phyloP scores from a whole-genome alignment of 2,329 filamentous ascomycete genomes.

The Clarireedia sp. region DNA sequence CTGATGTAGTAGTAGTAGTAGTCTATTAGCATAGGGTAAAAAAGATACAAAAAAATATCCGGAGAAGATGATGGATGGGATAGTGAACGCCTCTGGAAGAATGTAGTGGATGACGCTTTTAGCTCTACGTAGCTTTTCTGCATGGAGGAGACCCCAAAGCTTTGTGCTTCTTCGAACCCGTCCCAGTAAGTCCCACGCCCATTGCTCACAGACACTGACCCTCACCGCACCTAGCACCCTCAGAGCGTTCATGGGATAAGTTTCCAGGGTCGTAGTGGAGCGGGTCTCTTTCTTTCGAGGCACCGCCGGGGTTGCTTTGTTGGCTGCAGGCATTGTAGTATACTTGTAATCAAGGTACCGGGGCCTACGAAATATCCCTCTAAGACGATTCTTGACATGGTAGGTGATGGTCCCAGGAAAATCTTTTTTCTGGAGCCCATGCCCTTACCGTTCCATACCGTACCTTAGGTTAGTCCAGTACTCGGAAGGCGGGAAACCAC shows the following conservation, averaged over 20 bases:
- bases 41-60: neutral
- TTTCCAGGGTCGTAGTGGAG: slow-evolving; percentile 17
- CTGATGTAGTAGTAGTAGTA: slow-evolving; percentile 8
- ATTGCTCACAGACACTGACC: slow-evolving; percentile 23
- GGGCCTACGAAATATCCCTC: slow-evolving; percentile 6
- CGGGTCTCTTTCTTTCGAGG: slow-evolving; percentile 16
- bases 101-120: slow-evolving; percentile 23
- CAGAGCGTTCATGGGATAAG: slow-evolving; percentile 15
- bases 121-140: slow-evolving; percentile 18
- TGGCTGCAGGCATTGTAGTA: slow-evolving; percentile 14
- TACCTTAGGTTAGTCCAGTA: slow-evolving; percentile 8
- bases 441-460: slow-evolving; percentile 2
- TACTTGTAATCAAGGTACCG: slow-evolving; percentile 10
- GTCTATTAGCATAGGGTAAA: neutral
- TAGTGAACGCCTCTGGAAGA: slow-evolving; percentile 11
- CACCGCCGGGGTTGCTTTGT: slow-evolving; percentile 18
- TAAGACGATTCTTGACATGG: neutral
- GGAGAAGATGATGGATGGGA: slow-evolving; percentile 11
- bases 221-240: slow-evolving; percentile 16
- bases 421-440: slow-evolving; percentile 4
- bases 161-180: slow-evolving; percentile 13
- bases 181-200: slow-evolving; percentile 21
- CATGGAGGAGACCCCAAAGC: slow-evolving; percentile 9
- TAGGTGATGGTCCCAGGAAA: slow-evolving; percentile 13
- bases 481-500: slow-evolving; percentile 24